Evolutionary conservation across 495 filamentous ascomycete species (phyloP).

Genomic region (Aspergillus cristatus): DNA sequence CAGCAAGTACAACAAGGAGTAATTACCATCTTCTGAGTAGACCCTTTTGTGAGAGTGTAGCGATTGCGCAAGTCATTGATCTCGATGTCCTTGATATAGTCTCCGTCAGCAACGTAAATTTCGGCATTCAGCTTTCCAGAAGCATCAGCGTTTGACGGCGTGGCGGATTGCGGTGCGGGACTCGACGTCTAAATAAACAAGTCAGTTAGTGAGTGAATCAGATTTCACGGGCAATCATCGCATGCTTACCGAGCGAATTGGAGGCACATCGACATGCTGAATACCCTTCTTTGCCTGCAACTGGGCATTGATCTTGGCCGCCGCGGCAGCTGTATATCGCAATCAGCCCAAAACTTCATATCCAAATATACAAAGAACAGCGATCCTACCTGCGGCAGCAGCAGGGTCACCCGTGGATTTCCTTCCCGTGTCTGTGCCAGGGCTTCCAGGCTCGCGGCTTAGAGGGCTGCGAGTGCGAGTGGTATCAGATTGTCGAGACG

Average conservation of each 20-base stretch:
- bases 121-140: slow-evolving; percentile 65
- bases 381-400: slow-evolving; percentile 67
- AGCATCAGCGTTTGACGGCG: slow-evolving; percentile 38
- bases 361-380: not conserved
- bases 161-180: slow-evolving; percentile 36
- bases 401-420: slow-evolving; percentile 58
- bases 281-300: slow-evolving; percentile 88
- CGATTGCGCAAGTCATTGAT: slow-evolving; percentile 96
- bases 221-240: not conserved
- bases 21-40: slow-evolving; percentile 99
- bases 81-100: slow-evolving; percentile 97
- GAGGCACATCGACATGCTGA: slow-evolving; percentile 89
- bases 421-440: slow-evolving; percentile 26
- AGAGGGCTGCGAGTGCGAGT: slow-evolving; percentile 76
- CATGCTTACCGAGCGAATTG: slow-evolving; percentile 56
- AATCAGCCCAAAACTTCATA: not conserved
- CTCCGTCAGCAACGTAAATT: slow-evolving; percentile 88
- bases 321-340: slow-evolving; percentile 62
- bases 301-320: slow-evolving; percentile 87
- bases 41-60: slow-evolving; percentile 94
- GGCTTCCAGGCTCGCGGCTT: slow-evolving; percentile 46
- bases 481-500: slow-evolving; percentile 49
- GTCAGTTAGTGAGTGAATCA: slow-evolving; percentile 12
- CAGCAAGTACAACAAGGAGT: slow-evolving; percentile 68
- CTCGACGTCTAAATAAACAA: slow-evolving; percentile 35